Base-by-base conservation (phyloP, 2,329 filamentous ascomycete genomes). In the Alternaria sp. region DNA sequence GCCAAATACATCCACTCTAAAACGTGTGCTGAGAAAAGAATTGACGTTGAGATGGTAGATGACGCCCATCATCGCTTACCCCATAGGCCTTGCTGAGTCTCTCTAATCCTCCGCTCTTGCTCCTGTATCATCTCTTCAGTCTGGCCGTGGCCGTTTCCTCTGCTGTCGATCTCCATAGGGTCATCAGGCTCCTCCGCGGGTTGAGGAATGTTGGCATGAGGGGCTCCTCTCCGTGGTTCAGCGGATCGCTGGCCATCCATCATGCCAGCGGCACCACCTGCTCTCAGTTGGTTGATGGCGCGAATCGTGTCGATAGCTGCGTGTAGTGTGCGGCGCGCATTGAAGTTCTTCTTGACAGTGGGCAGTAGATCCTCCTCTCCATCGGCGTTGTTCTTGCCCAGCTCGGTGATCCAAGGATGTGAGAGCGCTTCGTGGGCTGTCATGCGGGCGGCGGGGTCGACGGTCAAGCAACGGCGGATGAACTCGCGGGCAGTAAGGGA, bases 391-490 rank as follows among this genome's bases (percentile, higher is more conserved):
- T 81, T 81, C 63, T 84, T 83, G 61, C 84, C 82, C 2, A 86
- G 83, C 28, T 86, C 85, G 57, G 85, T 87, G 71, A 90, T 87
- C 87, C 88, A 90, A n/a, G 85, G 82, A 70, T 90, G 88, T 49
- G 86, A 85, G 4, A 90, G 83, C 3, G 88, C 88, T 79, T 89
- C 92, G 80, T 98, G 93, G 9, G 95, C 91, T 2, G 95, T 97
- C 88, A 98, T 96, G 72, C 96, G 92, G 70, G 89, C 87, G 62
- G 87, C 87, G 3, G 94, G 92, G 77, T 98, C 94, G 77, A 97
- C 91, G 43, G 96, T 98, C 58, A 99, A 85, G 78, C 96, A 99
- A 67, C 89, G 87, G 71, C 90, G 89, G 82, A 99, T 97, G 81
- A 99, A 99, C 71, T 97, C 92, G 74, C 96, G 92, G 45, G 95